A percentile compares a stretch with the other conserved stretches of the same genome.
phyloP scores from a whole-genome alignment of 139 green algal species.

The Edaphochlamys debaryana region DNA sequence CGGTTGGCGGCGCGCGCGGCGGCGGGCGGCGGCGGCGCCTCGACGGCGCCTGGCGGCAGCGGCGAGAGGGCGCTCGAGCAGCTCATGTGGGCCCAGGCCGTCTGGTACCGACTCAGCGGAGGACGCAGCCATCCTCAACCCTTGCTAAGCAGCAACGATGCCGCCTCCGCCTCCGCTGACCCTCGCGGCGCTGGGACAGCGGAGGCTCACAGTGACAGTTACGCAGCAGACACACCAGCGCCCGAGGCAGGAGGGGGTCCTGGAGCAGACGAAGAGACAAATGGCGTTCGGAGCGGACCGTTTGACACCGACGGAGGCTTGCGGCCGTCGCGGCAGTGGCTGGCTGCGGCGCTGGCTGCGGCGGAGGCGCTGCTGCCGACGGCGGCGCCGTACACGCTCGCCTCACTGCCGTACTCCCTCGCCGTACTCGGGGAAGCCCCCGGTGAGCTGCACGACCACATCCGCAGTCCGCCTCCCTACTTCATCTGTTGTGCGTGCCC shows the following conservation, averaged over 20 bases:
- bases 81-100: constrained; percentile 13
- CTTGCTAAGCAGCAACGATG: no score
- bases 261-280: not conserved
- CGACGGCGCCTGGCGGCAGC: not conserved
- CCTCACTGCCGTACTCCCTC: not conserved
- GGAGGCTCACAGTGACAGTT: not conserved
- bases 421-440: constrained; percentile 15
- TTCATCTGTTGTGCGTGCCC: no score
- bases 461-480: no score
- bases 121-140: no score
- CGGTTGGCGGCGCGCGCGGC: not conserved
- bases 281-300: no score
- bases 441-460: not conserved
- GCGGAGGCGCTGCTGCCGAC: constrained; percentile 1
- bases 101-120: constrained; percentile 8
- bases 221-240: no score
- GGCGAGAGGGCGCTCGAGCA: constrained; percentile 9
- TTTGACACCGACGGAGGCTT: not conserved
- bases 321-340: not conserved
- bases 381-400: not conserved
- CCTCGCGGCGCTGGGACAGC: no score
- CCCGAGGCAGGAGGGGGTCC: not conserved
- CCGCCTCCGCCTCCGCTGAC: no score
- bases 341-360: not conserved
- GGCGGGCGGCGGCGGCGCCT: not conserved